phyloP scores from a whole-genome alignment of 228 moss, liverwort and hornwort species.

The Sphagnum magellanicum region DNA sequence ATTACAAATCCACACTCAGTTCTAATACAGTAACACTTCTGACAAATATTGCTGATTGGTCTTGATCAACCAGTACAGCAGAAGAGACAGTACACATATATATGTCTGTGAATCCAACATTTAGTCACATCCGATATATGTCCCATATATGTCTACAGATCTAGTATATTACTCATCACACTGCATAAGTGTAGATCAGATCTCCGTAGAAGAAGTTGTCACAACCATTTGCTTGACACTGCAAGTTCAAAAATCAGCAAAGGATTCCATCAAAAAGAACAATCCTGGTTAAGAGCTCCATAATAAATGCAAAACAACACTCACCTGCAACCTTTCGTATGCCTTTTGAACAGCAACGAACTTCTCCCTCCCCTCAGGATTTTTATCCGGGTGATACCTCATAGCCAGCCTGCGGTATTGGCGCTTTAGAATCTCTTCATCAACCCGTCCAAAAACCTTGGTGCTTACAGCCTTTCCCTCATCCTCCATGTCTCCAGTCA shows the following conservation, averaged over 20 bases:
- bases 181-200: neutral
- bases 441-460: slow-evolving; percentile 83
- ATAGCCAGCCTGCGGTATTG: slow-evolving; percentile 97
- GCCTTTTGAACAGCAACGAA: slow-evolving; percentile 99
- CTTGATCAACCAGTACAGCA: too few species aligned
- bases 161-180: too few species aligned
- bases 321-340: slow-evolving; percentile 94
- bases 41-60: too few species aligned
- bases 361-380: slow-evolving; percentile 94
- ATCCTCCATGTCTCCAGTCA: slow-evolving; percentile 46
- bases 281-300: too few species aligned
- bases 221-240: too few species aligned
- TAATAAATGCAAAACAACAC: too few species aligned
- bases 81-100: too few species aligned
- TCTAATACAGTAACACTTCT: neutral
- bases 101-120: too few species aligned
- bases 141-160: too few species aligned
- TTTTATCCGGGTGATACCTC: slow-evolving; percentile 99
- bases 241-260: too few species aligned
- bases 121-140: too few species aligned
- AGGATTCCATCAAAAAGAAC: too few species aligned
- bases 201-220: neutral
- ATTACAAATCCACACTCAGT: neutral
- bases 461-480: slow-evolving; percentile 44
- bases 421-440: slow-evolving; percentile 94